Evolutionary conservation across 371 early-diverging fungal species (phyloP).

Genomic region (Saksenaea vasiformis): DNA sequence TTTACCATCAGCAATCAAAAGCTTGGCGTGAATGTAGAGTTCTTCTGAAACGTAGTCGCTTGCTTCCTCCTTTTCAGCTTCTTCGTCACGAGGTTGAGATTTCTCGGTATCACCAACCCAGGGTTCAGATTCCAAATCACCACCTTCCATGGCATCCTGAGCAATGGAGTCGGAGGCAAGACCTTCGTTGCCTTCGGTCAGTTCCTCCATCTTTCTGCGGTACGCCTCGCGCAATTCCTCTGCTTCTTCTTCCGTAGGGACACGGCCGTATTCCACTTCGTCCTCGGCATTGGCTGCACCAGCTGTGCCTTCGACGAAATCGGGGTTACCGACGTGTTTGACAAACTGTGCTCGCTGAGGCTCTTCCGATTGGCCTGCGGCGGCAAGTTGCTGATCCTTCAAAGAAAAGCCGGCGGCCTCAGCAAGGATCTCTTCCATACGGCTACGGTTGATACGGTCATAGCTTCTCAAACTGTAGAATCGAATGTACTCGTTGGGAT

Average conservation of each 20-base stretch:
- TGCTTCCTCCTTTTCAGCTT: conserved; percentile 29
- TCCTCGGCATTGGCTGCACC: conserved; percentile 28
- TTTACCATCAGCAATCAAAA: conserved; percentile 92
- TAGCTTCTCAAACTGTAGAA: conserved; percentile 75
- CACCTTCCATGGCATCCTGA: conserved; percentile 37
- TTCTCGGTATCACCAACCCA: conserved; percentile 35
- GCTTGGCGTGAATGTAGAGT: conserved; percentile 91
- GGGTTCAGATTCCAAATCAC: conserved; percentile 32
- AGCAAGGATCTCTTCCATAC: conserved; percentile 36
- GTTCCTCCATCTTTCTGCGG: conserved; percentile 9
- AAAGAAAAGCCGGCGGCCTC: conserved; percentile 36
- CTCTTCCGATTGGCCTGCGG: background rate
- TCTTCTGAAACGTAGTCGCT: conserved; percentile 78
- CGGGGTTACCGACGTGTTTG: conserved; percentile 38
- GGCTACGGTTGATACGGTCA: conserved; percentile 55
- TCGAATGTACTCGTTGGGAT: conserved; percentile 66
- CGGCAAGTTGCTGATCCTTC: conserved; percentile 13
- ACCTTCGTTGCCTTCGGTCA: conserved; percentile 22
- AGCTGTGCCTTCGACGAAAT: conserved; percentile 31
- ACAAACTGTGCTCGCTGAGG: conserved; percentile 17
- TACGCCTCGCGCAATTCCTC: background rate
- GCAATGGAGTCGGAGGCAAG: conserved; percentile 40
- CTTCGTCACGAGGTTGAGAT: conserved; percentile 24
- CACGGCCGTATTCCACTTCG: conserved; percentile 38
- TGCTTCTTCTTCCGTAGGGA: conserved; percentile 18